Evolutionary conservation across 1,284 basidiomycete species (phyloP).

Genomic region (Sporisorium exsertum): DNA sequence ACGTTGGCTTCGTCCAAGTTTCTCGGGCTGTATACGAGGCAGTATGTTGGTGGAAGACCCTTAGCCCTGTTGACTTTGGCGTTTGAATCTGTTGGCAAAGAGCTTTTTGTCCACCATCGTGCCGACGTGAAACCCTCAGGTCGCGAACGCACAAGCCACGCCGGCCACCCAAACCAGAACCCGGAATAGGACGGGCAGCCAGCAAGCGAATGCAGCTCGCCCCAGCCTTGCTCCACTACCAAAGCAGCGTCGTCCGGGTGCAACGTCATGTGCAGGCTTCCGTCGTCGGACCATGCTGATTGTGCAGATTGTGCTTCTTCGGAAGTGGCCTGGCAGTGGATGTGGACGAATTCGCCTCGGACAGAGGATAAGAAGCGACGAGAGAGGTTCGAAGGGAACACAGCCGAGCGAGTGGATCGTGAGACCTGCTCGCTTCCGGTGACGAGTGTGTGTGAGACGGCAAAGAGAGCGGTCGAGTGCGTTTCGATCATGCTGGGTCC

Average conservation of each 20-base stretch:
- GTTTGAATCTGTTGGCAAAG: constrained; percentile 8
- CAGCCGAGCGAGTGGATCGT: constrained; percentile 39
- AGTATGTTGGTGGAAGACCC: constrained; percentile 56
- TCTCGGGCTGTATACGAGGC: constrained; percentile 47
- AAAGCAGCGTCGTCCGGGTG: constrained; percentile 43
- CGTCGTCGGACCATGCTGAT: constrained; percentile 20
- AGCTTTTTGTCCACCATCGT: constrained; percentile 37
- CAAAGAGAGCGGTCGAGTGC: constrained; percentile 33
- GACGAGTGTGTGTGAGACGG: constrained; percentile 41
- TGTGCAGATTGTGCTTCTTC: background rate
- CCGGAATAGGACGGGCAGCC: constrained; percentile 46
- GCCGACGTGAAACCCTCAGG: constrained; percentile 10
- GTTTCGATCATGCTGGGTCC: constrained; percentile 26
- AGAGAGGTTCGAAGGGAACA: constrained; percentile 26
- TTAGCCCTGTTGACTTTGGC: constrained; percentile 14
- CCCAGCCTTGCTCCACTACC: constrained; percentile 48
- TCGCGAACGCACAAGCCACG: constrained; percentile 24
- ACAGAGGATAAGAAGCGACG: constrained; percentile 34
- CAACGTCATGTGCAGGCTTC: constrained; percentile 48
- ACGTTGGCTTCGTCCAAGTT: constrained; percentile 36
- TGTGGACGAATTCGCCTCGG: constrained; percentile 46
- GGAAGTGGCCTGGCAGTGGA: constrained; percentile 22
- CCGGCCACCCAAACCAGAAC: constrained; percentile 48
- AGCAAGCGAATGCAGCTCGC: constrained; percentile 49
- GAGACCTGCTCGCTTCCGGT: constrained; percentile 23